Evolutionary conservation across 1,284 basidiomycete genomes (phyloP), one percentile per base, ranked within the genome.

Genomic region (Dichomitus squalens): DNA sequence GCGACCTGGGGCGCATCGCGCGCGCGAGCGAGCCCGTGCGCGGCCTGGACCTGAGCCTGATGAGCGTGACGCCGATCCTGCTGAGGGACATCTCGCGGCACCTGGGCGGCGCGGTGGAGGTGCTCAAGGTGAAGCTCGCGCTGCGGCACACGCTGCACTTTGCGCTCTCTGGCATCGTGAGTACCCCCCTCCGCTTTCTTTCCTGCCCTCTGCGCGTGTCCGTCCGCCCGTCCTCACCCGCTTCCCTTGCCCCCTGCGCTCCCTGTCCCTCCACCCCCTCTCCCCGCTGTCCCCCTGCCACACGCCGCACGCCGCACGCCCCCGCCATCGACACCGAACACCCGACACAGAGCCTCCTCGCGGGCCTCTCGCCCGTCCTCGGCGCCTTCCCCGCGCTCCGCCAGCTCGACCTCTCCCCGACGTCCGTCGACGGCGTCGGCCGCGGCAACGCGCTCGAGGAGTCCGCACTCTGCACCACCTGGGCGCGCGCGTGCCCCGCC

Each of bases 141-240:
- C 73, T 88, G 20, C 73, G 84, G 44, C 85, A 87, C 64, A 87
- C 85, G 1, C 75, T 87, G 35, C 85, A 87, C 63, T 84, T 82
- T 64, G 78, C 84, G 29, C 75, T 86, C 56, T 81, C 82, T 23
- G 85, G 86, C 49, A 85, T 86, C 72, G 86, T 86, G 73, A 83
- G 85, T 80, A 43, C 44, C 51, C 27, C 48, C 79, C 9, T n/a
- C n/a, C 29, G 18, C 53, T 25, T 53, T 31, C 14, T 34, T 31
- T 38, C 7, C 23, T 18, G 18, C 27, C 7, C 8, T 5, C 25
- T 16, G n/a, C 23, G n/a, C 25, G 23, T n/a, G 7, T 36, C 29
- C 23, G 48, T 50, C 40, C n/a, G 33, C 36, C 35, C 46, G 48
- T 59, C 51, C 40, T 23, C 53, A 34, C 53, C 43, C 51, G 25